A percentile compares a stretch with the other conserved stretches of the same genome.
Conservation (phyloP, 768 basidiomycete species). For the Pulveroboletus sp. region DNA sequence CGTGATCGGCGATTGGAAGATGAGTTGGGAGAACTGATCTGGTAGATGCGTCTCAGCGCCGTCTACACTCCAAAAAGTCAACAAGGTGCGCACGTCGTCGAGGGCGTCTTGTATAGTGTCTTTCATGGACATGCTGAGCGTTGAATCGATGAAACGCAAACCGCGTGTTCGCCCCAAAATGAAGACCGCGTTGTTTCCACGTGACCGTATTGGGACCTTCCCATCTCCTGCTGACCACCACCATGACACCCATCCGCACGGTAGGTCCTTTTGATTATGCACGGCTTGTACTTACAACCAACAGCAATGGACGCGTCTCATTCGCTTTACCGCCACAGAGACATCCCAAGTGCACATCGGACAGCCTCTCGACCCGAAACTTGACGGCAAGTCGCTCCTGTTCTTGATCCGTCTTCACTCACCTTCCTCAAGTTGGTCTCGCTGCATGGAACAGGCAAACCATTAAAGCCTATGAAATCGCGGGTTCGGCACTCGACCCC, state of each 20-base stretch:
- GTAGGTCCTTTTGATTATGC: slow-evolving; percentile 31
- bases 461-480: slow-evolving; percentile 70
- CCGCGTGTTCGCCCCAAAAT: background rate
- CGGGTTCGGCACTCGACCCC: slow-evolving; percentile 67
- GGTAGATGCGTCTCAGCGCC: slow-evolving; percentile 13
- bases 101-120: slow-evolving; percentile 56
- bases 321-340: slow-evolving; percentile 78
- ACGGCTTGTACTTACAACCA: background rate
- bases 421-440: slow-evolving; percentile 51
- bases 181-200: slow-evolving; percentile 25
- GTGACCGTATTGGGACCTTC: slow-evolving; percentile 25
- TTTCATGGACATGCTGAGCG: slow-evolving; percentile 34
- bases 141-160: background rate
- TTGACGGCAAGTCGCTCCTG: slow-evolving; percentile 51
- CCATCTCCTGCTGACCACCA: slow-evolving; percentile 9
- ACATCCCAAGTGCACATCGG: slow-evolving; percentile 74
- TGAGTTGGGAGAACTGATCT: slow-evolving; percentile 66
- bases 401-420: background rate
- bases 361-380: slow-evolving; percentile 62
- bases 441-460: slow-evolving; percentile 48
- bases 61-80: background rate
- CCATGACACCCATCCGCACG: slow-evolving; percentile 59
- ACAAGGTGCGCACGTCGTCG: slow-evolving; percentile 55
- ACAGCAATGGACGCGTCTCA: slow-evolving; percentile 67
- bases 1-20: slow-evolving; percentile 48